Percentiles rank a stretch among this genome's conserved stretches.
Conservation (phyloP, 2,329 filamentous ascomycete genomes). For the Aureobasidium lini region DNA sequence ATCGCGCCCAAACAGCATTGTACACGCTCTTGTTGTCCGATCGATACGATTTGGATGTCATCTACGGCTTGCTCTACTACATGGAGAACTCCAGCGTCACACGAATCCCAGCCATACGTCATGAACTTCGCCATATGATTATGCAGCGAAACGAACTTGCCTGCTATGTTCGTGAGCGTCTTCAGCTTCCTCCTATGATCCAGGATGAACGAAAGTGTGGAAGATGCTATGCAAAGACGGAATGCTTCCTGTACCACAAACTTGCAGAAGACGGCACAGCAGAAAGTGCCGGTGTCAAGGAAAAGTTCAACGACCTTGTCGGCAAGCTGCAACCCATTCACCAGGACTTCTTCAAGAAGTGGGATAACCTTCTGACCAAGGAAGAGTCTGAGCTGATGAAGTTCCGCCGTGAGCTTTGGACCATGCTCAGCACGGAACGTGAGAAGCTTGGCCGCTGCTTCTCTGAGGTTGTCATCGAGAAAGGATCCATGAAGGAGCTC, state of each 20-base stretch:
- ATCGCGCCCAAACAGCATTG: conserved; percentile 87
- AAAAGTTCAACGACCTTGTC: conserved; percentile 75
- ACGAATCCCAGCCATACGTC: conserved; percentile 74
- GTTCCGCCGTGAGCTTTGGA: conserved; percentile 87
- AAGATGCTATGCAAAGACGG: conserved; percentile 80
- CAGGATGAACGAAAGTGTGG: conserved; percentile 74
- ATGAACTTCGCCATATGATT: conserved; percentile 92
- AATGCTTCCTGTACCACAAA: conserved; percentile 92
- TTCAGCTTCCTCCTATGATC: conserved; percentile 78
- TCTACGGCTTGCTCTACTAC: conserved; percentile 89
- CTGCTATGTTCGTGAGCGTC: conserved; percentile 72
- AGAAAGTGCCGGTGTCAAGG: conserved; percentile 71
- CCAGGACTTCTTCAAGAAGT: conserved; percentile 82
- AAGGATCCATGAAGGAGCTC: conserved; percentile 65
- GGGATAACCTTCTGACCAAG: conserved; percentile 87
- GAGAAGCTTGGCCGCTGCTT: conserved; percentile 88
- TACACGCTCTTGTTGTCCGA: conserved; percentile 91
- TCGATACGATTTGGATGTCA: conserved; percentile 86
- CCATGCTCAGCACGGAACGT: conserved; percentile 81
- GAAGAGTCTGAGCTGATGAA: conserved; percentile 89
- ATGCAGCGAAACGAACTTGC: conserved; percentile 90
- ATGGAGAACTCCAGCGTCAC: conserved; percentile 83
- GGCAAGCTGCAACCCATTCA: conserved; percentile 43
- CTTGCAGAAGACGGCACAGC: conserved; percentile 76
- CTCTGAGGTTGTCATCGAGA: conserved; percentile 74